Evolutionary conservation across 2,329 filamentous ascomycete species (phyloP), one percentile per base, ranked within the genome.

Genomic region (Aspergillus udagawae): DNA sequence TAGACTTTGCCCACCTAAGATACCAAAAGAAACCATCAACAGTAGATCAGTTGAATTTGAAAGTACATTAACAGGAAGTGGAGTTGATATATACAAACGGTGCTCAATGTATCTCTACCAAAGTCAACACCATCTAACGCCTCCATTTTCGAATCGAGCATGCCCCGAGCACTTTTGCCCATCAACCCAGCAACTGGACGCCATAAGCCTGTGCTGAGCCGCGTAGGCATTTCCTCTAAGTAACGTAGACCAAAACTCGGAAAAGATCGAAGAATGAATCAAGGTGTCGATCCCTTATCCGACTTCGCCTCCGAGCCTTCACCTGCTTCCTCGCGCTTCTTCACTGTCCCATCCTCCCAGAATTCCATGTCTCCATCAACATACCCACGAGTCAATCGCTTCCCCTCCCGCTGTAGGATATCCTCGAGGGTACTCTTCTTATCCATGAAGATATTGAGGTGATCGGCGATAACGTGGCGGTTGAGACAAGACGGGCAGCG

Each of bases 361-460:
- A 97, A 94, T 73, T 97, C 93, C 50, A 97, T 78, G 70, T 96
- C 90, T n/a, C 91, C 91, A 63, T 92, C 87, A 52, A 88, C 75
- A 62, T 86, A 83, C 4, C 92, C 93, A 69, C 88, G 88, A 77
- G 94, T 83, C 51, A 97, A 75, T 60, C 93, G 88, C 73, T 95
- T 89, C 1, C 76, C 77, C 52, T 73, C 69, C 32, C 72, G 61
- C 25, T 67, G 59, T 51, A 79, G 52, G 21, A 79, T 70, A 63
- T 79, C 77, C 58, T 79, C 77, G 21, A 79, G 59, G 0, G 75
- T 79, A 14, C 66, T 73, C 28, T 69, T 69, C 48, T 72, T 62
- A 53, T 79, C 77, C 52, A 75, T 72, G 63, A 79, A 80, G 59
- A 86, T 83, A 65, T 84, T 86, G 52, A 99, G 77, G 73, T 99